Conservation (phyloP, 371 early-diverging fungal species). For the Thermomucor indicae-seudaticae region DNA sequence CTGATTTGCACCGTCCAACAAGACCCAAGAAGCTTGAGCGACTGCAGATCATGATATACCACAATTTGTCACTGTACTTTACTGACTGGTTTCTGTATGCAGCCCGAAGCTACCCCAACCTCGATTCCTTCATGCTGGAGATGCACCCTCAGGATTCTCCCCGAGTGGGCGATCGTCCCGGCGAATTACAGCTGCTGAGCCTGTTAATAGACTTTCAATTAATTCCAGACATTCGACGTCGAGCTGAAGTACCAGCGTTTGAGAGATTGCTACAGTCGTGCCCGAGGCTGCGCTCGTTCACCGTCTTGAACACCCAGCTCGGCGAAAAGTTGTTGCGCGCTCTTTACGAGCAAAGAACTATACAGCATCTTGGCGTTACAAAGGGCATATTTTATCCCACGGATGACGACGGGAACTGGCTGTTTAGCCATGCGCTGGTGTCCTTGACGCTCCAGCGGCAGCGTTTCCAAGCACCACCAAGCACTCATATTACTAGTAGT, state of each 20-base stretch:
- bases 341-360: too few species aligned
- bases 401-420: too few species aligned
- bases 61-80: conserved; percentile 1
- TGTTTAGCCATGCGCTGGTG: too few species aligned
- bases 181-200: conserved; percentile 2
- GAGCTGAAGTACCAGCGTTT: conserved; percentile 1
- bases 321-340: too few species aligned
- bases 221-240: neutral
- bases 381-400: too few species aligned
- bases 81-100: conserved; percentile 12
- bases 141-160: neutral
- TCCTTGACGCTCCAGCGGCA: too few species aligned
- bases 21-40: neutral
- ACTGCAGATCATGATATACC: conserved; percentile 6
- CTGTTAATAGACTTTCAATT: conserved; percentile 4
- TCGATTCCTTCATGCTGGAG: neutral
- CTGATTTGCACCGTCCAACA: too few species aligned
- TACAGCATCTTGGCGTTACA: too few species aligned
- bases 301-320: neutral
- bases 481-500: too few species aligned
- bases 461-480: too few species aligned
- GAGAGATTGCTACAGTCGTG: neutral
- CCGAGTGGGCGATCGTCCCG: conserved; percentile 3
- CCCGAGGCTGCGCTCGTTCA: neutral
- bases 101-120: conserved; percentile 2